Conservation (phyloP, 1,139 yeast genomes). For the Taphrina pruni region DNA sequence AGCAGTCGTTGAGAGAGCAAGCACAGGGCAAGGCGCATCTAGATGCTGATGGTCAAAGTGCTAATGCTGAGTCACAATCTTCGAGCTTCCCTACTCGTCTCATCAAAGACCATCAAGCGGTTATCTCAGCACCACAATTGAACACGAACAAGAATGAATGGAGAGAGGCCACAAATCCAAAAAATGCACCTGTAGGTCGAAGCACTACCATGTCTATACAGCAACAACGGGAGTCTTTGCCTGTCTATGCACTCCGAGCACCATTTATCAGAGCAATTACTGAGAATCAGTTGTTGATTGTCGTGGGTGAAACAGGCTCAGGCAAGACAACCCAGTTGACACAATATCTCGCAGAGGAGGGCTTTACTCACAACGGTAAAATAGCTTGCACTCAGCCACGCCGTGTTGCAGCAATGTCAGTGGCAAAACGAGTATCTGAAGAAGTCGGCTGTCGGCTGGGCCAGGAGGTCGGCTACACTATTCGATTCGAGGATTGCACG, state of each 20-base stretch:
- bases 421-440: constrained; percentile 85
- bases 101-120: constrained; percentile 46
- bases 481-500: constrained; percentile 85
- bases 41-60: constrained; percentile 40
- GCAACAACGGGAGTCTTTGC: constrained; percentile 66
- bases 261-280: constrained; percentile 66
- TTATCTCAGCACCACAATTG: constrained; percentile 31
- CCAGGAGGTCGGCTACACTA: constrained; percentile 80
- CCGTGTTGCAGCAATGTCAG: constrained; percentile 94
- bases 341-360: constrained; percentile 81
- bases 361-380: constrained; percentile 63
- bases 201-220: constrained; percentile 61
- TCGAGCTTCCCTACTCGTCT: constrained; percentile 25
- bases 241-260: constrained; percentile 73
- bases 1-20: constrained; percentile 58
- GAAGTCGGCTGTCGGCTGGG: constrained; percentile 80
- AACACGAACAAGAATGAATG: constrained; percentile 54
- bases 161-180: constrained; percentile 56
- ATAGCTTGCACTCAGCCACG: constrained; percentile 96
- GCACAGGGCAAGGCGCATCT: constrained; percentile 52
- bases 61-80: constrained; percentile 45
- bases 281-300: constrained; percentile 64
- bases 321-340: constrained; percentile 96
- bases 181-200: constrained; percentile 61
- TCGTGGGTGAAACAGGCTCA: constrained; percentile 95